phyloP scores from a whole-genome alignment of 768 basidiomycete genomes.

The Pleurotus citrinopileatus region DNA sequence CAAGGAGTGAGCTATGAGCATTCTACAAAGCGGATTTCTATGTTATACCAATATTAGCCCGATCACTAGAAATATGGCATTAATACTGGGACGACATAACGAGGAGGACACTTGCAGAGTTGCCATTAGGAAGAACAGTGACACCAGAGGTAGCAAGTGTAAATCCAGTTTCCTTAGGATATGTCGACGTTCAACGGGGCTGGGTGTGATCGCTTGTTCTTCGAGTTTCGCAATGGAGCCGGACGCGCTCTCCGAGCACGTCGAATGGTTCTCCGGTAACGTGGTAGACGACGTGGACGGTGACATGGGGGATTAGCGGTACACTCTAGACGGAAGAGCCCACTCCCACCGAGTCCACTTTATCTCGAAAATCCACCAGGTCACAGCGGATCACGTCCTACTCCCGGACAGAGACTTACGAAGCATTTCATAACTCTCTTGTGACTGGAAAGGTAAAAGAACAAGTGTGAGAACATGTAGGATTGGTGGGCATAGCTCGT shows the following conservation, averaged over 20 bases:
- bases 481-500: neutral
- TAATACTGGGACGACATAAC: neutral
- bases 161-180: constrained; percentile 21
- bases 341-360: too few relatives aligned
- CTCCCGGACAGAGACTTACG: neutral
- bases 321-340: neutral
- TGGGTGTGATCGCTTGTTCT: neutral
- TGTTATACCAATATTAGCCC: constrained; percentile 1
- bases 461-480: neutral
- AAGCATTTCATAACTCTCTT: neutral
- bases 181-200: neutral
- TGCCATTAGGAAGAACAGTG: constrained; percentile 34
- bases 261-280: neutral
- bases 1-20: neutral
- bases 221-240: neutral
- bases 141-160: constrained; percentile 32
- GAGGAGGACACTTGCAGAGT: constrained; percentile 22
- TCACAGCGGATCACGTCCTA: neutral
- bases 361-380: neutral
- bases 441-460: neutral
- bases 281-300: neutral
- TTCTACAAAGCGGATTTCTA: neutral
- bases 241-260: neutral
- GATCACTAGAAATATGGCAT: too few relatives aligned
- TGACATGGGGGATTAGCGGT: neutral